A percentile compares a stretch with the other conserved stretches of the same genome.
Evolutionary conservation across 2,329 filamentous ascomycete genomes (phyloP).

Genomic region (Aspergillus fumigatus): DNA sequence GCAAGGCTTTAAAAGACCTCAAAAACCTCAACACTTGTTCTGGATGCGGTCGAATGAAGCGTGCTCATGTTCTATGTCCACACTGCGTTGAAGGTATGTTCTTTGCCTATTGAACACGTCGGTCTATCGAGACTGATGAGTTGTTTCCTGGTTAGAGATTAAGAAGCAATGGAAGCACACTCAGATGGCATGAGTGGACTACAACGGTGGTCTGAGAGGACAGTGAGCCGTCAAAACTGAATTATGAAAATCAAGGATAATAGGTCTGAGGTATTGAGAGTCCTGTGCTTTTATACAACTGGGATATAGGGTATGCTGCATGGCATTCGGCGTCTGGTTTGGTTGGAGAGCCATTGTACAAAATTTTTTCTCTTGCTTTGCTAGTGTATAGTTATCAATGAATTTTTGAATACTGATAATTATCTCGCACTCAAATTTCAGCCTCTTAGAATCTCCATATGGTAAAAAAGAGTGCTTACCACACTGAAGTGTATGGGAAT

Average conservation of each 20-base stretch:
- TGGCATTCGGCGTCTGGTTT: slow-evolving; percentile 36
- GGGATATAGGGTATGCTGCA: slow-evolving; percentile 30
- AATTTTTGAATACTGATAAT: neutral
- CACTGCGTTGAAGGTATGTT: slow-evolving; percentile 76
- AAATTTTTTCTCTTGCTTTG: slow-evolving; percentile 7
- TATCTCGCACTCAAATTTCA: neutral
- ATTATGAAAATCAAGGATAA: slow-evolving; percentile 3
- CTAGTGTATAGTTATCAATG: neutral
- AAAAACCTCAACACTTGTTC: slow-evolving; percentile 84
- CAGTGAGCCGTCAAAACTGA: neutral
- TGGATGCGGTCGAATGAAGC: slow-evolving; percentile 80
- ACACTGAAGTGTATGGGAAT: neutral
- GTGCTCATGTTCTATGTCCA: slow-evolving; percentile 82
- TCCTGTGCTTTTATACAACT: slow-evolving; percentile 23
- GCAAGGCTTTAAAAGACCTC: slow-evolving; percentile 90
- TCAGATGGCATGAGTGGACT: slow-evolving; percentile 24
- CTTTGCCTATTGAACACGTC: neutral
- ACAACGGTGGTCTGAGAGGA: neutral
- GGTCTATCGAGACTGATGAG: neutral
- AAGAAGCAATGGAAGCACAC: slow-evolving; percentile 42
- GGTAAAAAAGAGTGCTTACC: neutral
- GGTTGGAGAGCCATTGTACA: slow-evolving; percentile 14
- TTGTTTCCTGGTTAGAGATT: slow-evolving; percentile 33
- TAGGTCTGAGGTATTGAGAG: slow-evolving; percentile 2
- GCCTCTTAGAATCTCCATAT: neutral